A percentile compares a stretch with the other conserved stretches of the same genome.
phyloP scores from a whole-genome alignment of 495 filamentous ascomycete species.

The Cercophora newfieldiana region DNA sequence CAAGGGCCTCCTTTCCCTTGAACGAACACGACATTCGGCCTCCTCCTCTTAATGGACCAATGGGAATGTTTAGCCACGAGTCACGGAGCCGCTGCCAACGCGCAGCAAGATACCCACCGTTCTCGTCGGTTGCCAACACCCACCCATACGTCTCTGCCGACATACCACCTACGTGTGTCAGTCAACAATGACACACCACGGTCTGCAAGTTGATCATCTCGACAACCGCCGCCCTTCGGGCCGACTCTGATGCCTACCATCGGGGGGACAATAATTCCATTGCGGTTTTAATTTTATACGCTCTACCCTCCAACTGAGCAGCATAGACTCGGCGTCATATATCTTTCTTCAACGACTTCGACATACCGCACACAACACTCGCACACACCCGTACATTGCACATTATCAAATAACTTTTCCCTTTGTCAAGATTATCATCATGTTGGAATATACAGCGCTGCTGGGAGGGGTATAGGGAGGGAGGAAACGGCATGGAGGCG shows the following conservation, averaged over 20 bases:
- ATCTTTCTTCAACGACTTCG: not conserved
- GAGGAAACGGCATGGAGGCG: not conserved
- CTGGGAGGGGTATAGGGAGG: not conserved
- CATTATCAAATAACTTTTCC: not conserved
- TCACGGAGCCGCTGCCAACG: constrained; percentile 18
- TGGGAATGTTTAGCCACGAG: not conserved
- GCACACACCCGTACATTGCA: not conserved
- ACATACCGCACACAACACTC: not conserved
- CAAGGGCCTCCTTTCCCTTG: constrained; percentile 32
- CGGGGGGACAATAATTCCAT: constrained; percentile 15
- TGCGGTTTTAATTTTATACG: constrained; percentile 19
- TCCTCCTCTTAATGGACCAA: not conserved
- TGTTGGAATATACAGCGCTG: not conserved
- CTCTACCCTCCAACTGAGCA: not conserved
- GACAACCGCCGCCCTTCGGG: not conserved
- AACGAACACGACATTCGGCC: not conserved
- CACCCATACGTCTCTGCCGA: not conserved
- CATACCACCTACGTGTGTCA: not conserved
- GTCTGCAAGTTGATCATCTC: not conserved
- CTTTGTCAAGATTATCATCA: constrained; percentile 12
- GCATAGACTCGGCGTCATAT: constrained; percentile 13
- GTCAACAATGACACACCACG: not conserved
- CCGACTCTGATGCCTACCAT: not conserved
- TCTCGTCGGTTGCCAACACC: not conserved
- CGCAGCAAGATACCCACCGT: constrained; percentile 26